Conservation (phyloP, 768 basidiomycete species). For the Tylopilus rubrobrunneus region DNA sequence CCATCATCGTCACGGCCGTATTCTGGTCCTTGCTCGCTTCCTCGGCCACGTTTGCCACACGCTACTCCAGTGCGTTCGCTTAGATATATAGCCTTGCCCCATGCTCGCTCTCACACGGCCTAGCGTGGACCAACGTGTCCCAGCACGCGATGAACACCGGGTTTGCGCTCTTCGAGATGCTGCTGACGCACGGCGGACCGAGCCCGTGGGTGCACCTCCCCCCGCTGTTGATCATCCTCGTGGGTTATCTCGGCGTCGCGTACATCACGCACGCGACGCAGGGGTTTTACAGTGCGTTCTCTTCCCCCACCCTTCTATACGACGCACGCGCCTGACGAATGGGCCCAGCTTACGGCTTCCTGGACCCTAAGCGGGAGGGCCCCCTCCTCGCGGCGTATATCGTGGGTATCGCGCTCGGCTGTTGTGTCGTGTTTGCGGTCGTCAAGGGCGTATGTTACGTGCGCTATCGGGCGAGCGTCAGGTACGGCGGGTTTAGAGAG, state of each 20-base stretch:
- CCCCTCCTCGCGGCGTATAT: constrained; percentile 57
- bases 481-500: constrained; percentile 8
- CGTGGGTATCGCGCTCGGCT: constrained; percentile 52
- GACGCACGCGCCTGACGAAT: constrained; percentile 1
- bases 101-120: no score
- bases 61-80: constrained; percentile 36
- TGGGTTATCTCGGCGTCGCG: constrained; percentile 58
- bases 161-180: constrained; percentile 56
- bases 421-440: constrained; percentile 48
- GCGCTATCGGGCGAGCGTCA: constrained; percentile 33
- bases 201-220: constrained; percentile 51
- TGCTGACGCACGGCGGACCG: constrained; percentile 49
- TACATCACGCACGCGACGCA: constrained; percentile 62
- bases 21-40: constrained; percentile 56
- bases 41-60: constrained; percentile 37
- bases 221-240: constrained; percentile 47
- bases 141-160: constrained; percentile 56
- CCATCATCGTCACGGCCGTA: constrained; percentile 60
- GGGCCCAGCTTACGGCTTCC: constrained; percentile 50
- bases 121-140: constrained; percentile 59
- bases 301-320: constrained; percentile 2
- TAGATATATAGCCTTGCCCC: no score
- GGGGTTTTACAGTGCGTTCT: constrained; percentile 57
- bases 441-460: constrained; percentile 40
- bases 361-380: constrained; percentile 46